A percentile compares a stretch with the other conserved stretches of the same genome.
Conservation (phyloP, 352 stramenopile genomes). For the Globisporangium emineosum region DNA sequence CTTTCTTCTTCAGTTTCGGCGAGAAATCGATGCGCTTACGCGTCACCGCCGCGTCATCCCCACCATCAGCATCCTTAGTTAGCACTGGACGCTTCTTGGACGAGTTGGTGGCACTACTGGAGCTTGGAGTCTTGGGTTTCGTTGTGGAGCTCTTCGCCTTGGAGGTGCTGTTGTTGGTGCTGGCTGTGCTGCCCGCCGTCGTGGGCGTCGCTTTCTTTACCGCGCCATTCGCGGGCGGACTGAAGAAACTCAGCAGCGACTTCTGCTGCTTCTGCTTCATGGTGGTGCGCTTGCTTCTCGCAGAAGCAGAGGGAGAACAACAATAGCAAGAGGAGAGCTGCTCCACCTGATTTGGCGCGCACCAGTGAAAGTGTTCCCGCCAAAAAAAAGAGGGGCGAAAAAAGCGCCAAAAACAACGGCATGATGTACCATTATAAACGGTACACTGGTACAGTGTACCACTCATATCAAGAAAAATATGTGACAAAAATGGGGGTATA, state of each 20-base stretch:
- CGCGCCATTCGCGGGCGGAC: conserved; percentile 38
- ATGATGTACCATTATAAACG: background rate
- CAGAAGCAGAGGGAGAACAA: too few species aligned
- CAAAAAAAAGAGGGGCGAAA: background rate
- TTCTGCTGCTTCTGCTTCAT: conserved; percentile 64
- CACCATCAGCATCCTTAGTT: background rate
- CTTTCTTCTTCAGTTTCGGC: conserved; percentile 33
- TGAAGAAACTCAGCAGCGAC: conserved; percentile 86
- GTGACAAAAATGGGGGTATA: background rate
- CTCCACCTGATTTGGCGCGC: too few species aligned
- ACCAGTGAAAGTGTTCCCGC: too few species aligned
- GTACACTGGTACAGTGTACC: conserved; percentile 3
- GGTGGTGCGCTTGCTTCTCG: background rate
- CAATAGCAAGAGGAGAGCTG: background rate
- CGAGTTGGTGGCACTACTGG: background rate
- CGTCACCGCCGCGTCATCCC: conserved; percentile 19
- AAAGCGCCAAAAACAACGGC: background rate
- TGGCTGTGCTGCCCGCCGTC: conserved; percentile 5
- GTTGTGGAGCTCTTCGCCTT: conserved; percentile 11
- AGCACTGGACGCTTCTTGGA: conserved; percentile 6
- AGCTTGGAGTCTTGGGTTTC: conserved; percentile 7
- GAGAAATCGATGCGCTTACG: conserved; percentile 78
- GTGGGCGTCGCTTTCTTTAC: conserved; percentile 32
- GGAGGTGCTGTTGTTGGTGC: background rate
- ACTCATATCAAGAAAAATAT: background rate